A percentile compares a stretch with the other conserved stretches of the same genome.
phyloP scores from a whole-genome alignment of 2,329 filamentous ascomycete genomes.

The Colletotrichum sidae region DNA sequence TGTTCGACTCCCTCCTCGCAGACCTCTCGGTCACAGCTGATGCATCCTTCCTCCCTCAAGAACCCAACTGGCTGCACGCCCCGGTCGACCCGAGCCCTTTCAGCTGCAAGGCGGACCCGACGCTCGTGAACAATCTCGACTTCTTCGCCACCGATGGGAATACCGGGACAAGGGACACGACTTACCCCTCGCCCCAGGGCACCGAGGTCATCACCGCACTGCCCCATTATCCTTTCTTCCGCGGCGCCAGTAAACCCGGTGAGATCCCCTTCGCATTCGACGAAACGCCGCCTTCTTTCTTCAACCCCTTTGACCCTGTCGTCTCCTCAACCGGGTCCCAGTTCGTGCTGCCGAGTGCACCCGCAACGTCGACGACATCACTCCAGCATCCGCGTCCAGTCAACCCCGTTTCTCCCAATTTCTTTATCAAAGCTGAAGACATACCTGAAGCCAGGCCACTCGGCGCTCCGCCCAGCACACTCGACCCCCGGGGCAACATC shows the following conservation, averaged over 20 bases:
- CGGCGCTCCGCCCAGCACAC: constrained; percentile 10
- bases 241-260: constrained; percentile 1
- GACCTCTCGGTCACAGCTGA: not conserved
- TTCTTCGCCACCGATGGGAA: not conserved
- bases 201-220: not conserved
- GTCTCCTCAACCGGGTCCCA: constrained; percentile 7
- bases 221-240: constrained; percentile 7
- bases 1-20: not conserved
- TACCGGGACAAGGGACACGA: no score
- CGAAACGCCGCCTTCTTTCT: constrained; percentile 9
- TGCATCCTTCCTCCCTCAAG: no score
- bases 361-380: not conserved
- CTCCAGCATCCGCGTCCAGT: constrained; percentile 24
- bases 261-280: constrained; percentile 14
- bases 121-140: not conserved
- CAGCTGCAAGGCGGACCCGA: no score
- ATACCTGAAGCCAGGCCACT: not conserved
- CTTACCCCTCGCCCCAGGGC: not conserved
- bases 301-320: not conserved
- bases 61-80: no score
- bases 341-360: not conserved
- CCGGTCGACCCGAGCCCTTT: no score
- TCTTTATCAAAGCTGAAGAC: not conserved
- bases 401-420: not conserved
- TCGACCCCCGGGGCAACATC: constrained; percentile 11